These are phyloP conservation scores for Pseudogymnoascus sp. DNA, from an alignment of 2,329 filamentous ascomycete species.

Conservation along the genomic window DNA sequence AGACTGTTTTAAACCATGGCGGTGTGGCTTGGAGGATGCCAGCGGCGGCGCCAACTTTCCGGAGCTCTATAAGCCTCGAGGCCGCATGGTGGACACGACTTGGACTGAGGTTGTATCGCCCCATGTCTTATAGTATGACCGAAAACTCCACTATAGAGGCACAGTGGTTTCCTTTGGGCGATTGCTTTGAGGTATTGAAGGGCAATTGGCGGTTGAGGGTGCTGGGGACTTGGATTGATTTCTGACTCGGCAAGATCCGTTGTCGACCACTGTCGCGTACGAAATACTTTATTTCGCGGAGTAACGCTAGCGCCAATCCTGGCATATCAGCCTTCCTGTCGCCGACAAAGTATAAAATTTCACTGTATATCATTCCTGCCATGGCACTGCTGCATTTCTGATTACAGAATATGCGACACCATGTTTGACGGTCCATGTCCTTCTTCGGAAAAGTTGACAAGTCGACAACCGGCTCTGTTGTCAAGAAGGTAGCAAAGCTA, in stretches of 20 bases:
- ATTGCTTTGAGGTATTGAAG: neutral
- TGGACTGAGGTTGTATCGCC: conserved; percentile 30
- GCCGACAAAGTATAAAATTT: neutral
- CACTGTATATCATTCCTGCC: neutral
- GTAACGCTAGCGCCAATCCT: conserved; percentile 2
- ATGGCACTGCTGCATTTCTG: conserved; percentile 8
- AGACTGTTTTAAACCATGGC: conserved; percentile 28
- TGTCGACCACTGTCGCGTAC: neutral
- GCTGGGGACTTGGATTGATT: conserved; percentile 4
- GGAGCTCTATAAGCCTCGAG: conserved; percentile 36
- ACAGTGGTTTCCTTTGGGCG: neutral
- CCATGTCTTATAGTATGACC: conserved; percentile 16
- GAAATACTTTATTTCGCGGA: conserved; percentile 7
- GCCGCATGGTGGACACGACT: conserved; percentile 40
- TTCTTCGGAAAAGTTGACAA: conserved; percentile 46
- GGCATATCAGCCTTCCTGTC: conserved; percentile 1
- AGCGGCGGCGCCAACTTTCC: conserved; percentile 28
- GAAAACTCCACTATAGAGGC: conserved; percentile 1
- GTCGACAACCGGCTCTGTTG: conserved; percentile 37
- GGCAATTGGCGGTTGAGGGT: neutral
- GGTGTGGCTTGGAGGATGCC: conserved; percentile 12
- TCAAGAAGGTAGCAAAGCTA: conserved; percentile 35
- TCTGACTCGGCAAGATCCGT: conserved; percentile 7
- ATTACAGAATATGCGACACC: conserved; percentile 31
- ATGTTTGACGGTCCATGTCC: conserved; percentile 59